phyloP scores from a whole-genome alignment of 192 early-diverging fungal genomes.

The Backusella parvicylindrica region DNA sequence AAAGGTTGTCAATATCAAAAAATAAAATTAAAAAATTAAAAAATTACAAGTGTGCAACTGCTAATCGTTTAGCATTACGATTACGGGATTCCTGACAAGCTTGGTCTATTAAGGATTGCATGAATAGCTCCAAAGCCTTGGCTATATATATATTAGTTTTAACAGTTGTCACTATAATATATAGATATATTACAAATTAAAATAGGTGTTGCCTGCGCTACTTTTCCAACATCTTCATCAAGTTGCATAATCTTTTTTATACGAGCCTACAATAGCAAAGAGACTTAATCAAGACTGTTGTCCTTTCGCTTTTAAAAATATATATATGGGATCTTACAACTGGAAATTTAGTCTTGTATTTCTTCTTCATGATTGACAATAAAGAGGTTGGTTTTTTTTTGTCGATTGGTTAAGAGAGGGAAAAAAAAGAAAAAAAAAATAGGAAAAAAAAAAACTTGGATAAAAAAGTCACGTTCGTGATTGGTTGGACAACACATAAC shows the following conservation, averaged over 20 bases:
- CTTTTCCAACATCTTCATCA: constrained; percentile 99
- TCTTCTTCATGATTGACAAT: constrained; percentile 65
- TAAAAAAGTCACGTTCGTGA: constrained; percentile 1
- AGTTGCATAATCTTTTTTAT: constrained; percentile 99
- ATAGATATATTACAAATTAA: constrained; percentile 72
- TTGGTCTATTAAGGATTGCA: constrained; percentile 89
- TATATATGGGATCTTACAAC: constrained; percentile 57
- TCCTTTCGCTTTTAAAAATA: neutral
- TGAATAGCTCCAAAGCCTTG: constrained; percentile 94
- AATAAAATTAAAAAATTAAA: neutral
- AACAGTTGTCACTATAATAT: neutral
- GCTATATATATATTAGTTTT: constrained; percentile 41
- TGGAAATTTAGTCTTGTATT: constrained; percentile 91
- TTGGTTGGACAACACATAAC: neutral
- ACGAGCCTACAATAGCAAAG: constrained; percentile 65
- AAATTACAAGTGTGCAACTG: constrained; percentile 81
- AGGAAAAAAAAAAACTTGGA: neutral
- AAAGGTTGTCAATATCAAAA: constrained; percentile 9
- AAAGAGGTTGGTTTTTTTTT: neutral
- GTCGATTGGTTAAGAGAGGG: neutral
- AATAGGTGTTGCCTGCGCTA: constrained; percentile 94
- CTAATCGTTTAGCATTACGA: constrained; percentile 79
- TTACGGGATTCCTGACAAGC: constrained; percentile 77
- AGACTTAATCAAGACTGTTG: neutral
- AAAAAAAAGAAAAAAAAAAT: neutral